phyloP scores from a whole-genome alignment of 2,329 filamentous ascomycete species.

The Pseudocercospora eumusae region DNA sequence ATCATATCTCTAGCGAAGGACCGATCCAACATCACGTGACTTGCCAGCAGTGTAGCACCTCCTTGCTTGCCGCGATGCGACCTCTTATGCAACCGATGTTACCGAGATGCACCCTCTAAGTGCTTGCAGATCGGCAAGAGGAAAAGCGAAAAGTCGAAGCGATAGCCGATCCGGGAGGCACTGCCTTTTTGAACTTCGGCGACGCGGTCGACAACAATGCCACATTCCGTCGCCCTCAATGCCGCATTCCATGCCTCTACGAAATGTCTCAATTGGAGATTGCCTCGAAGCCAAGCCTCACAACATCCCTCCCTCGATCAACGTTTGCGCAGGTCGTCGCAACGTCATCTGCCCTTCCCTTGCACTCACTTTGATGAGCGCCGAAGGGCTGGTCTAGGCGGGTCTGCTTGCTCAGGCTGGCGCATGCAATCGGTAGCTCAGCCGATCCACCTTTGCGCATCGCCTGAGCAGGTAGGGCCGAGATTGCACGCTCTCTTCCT shows the following conservation, averaged over 20 bases:
- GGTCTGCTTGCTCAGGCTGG: slow-evolving; percentile 21
- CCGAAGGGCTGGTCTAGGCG: slow-evolving; percentile 26
- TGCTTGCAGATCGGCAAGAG: slow-evolving; percentile 20
- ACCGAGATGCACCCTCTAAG: slow-evolving; percentile 24
- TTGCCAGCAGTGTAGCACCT: slow-evolving; percentile 8
- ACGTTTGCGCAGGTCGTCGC: slow-evolving; percentile 23
- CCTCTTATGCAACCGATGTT: slow-evolving; percentile 28
- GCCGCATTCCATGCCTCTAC: slow-evolving; percentile 31
- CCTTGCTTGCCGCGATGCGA: slow-evolving; percentile 31
- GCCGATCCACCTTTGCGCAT: slow-evolving; percentile 34
- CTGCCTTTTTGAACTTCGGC: slow-evolving; percentile 15
- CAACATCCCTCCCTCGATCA: slow-evolving; percentile 33
- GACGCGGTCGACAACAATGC: slow-evolving; percentile 30
- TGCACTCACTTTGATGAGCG: slow-evolving; percentile 36
- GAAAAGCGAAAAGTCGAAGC: slow-evolving; percentile 16
- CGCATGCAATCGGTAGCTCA: slow-evolving; percentile 34
- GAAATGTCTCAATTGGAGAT: slow-evolving; percentile 34
- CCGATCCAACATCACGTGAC: background rate
- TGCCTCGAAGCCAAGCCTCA: slow-evolving; percentile 32
- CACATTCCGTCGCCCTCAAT: slow-evolving; percentile 32
- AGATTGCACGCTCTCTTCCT: slow-evolving; percentile 36
- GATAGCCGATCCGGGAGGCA: slow-evolving; percentile 17
- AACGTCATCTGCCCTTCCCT: slow-evolving; percentile 34
- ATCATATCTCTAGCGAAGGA: slow-evolving; percentile 3
- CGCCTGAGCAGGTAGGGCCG: slow-evolving; percentile 34